phyloP scores from a whole-genome alignment of 345 rosid genomes.

The Salix dunnii region DNA sequence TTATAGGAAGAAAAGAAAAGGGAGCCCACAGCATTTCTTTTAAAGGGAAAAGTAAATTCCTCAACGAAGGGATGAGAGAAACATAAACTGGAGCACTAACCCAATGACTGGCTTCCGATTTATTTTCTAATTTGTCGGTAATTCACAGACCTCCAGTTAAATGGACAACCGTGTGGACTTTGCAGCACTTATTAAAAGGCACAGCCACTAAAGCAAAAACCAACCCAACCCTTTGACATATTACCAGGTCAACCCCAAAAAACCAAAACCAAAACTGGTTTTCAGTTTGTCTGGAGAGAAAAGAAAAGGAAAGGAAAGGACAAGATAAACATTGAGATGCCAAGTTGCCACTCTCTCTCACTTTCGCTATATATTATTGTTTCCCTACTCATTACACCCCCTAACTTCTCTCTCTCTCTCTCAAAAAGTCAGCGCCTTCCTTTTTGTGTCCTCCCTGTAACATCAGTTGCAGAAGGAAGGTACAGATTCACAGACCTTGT shows the following conservation, averaged over 20 bases:
- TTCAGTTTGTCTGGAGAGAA: slow-evolving; percentile 19
- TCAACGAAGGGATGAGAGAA: background rate
- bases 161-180: slow-evolving; percentile 12
- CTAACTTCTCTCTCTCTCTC: slow-evolving; percentile 8
- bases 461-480: slow-evolving; percentile 20
- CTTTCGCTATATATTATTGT: slow-evolving; percentile 24
- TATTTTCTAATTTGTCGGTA: slow-evolving; percentile 34
- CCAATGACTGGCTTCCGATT: background rate
- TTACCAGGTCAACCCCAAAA: slow-evolving; percentile 45
- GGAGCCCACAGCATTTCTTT: background rate
- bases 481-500: slow-evolving; percentile 34
- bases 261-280: slow-evolving; percentile 40
- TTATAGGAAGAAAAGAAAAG: too few species aligned
- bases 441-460: slow-evolving; percentile 23
- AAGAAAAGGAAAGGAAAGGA: slow-evolving; percentile 18
- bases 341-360: slow-evolving; percentile 25
- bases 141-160: slow-evolving; percentile 16
- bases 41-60: background rate
- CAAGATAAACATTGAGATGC: slow-evolving; percentile 67
- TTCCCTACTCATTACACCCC: slow-evolving; percentile 30
- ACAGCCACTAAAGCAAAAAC: background rate
- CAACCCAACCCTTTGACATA: slow-evolving; percentile 46
- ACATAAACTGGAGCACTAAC: background rate
- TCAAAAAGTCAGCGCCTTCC: slow-evolving; percentile 82
- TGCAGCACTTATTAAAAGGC: background rate